Conservation (phyloP, 805 yeast genomes). For the Scheffersomyces stipitis region DNA sequence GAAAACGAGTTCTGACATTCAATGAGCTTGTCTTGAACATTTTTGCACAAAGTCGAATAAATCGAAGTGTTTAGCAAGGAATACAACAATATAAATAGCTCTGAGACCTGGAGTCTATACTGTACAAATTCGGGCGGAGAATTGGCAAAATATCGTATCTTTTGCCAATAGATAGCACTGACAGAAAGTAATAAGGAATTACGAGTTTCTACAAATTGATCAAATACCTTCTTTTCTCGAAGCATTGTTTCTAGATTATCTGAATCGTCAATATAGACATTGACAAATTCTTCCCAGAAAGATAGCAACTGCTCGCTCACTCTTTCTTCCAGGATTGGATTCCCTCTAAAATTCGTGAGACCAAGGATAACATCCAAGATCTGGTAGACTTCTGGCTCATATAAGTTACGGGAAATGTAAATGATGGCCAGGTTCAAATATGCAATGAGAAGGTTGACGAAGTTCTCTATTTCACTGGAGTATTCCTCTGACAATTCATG, state of each 20-base stretch:
- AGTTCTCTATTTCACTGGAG: conserved; percentile 37
- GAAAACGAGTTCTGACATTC: conserved; percentile 2
- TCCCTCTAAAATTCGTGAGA: conserved; percentile 56
- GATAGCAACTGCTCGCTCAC: conserved; percentile 52
- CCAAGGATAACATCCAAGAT: conserved; percentile 50
- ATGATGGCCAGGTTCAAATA: conserved; percentile 49
- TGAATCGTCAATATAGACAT: conserved; percentile 51
- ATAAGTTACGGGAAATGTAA: conserved; percentile 39
- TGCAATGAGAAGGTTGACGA: conserved; percentile 46
- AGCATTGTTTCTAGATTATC: conserved; percentile 21
- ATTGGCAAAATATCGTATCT: conserved; percentile 50
- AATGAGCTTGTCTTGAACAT: conserved; percentile 25
- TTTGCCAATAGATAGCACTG: conserved; percentile 66
- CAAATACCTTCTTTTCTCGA: conserved; percentile 9
- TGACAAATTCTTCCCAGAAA: conserved; percentile 71
- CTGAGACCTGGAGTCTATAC: conserved; percentile 74
- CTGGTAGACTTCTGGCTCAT: conserved; percentile 31
- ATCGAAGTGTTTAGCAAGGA: conserved; percentile 58
- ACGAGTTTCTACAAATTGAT: conserved; percentile 14
- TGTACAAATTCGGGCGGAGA: conserved; percentile 56
- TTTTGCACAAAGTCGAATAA: conserved; percentile 42
- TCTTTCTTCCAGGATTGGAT: conserved; percentile 59
- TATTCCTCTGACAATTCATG: conserved; percentile 28
- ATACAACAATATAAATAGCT: conserved; percentile 70
- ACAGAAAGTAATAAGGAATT: conserved; percentile 47